phyloP scores from a whole-genome alignment of 2,329 filamentous ascomycete genomes.

The Chalaropsis ovoidea region DNA sequence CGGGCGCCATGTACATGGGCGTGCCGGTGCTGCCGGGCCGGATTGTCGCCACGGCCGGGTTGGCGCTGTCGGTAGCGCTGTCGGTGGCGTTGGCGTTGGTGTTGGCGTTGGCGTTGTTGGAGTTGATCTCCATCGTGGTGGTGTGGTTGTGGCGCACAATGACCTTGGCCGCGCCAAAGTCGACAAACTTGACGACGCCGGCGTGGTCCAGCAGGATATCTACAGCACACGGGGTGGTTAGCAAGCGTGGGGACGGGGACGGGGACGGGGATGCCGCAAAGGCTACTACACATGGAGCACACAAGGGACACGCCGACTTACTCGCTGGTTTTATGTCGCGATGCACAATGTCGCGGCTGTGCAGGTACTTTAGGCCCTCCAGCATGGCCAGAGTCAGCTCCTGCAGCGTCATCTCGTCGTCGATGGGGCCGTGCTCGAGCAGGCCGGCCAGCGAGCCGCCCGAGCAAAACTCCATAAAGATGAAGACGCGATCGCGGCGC shows the following conservation, averaged over 20 bases:
- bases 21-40: constrained; percentile 68
- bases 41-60: not conserved
- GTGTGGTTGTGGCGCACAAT: constrained; percentile 48
- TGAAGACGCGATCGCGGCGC: constrained; percentile 97
- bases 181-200: constrained; percentile 97
- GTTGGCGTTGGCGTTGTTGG: constrained; percentile 55
- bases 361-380: constrained; percentile 86
- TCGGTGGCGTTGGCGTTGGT: not conserved
- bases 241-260: too few relatives aligned
- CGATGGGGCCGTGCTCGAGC: constrained; percentile 89
- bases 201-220: constrained; percentile 95
- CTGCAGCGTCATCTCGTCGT: constrained; percentile 95
- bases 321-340: constrained; percentile 97
- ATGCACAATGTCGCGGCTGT: constrained; percentile 84
- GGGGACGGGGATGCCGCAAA: too few relatives aligned
- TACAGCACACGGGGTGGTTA: constrained; percentile 31
- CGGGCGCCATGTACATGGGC: constrained; percentile 99
- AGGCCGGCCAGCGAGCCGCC: constrained; percentile 83
- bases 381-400: constrained; percentile 91
- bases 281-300: too few relatives aligned
- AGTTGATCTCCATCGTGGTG: constrained; percentile 50
- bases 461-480: constrained; percentile 99
- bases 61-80: constrained; percentile 1
- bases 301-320: constrained; percentile 39
- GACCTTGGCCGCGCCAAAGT: constrained; percentile 88